A percentile compares a stretch with the other conserved stretches of the same genome.
These are phyloP conservation scores for Nicotiana obtusifolia DNA, from an alignment of 257 asterid species.

Conservation along the genomic window DNA sequence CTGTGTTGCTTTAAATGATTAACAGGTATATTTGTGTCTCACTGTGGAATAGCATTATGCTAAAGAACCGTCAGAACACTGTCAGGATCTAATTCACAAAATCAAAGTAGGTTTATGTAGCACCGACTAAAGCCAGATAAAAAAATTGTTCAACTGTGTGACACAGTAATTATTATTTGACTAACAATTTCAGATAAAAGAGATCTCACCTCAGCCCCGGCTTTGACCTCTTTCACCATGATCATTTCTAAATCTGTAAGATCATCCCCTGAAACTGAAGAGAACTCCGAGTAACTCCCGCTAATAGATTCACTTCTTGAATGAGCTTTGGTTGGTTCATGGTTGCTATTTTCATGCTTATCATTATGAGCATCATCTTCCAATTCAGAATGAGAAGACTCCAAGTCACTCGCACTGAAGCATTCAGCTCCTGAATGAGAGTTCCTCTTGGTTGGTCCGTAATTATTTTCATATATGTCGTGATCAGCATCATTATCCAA, in stretches of 20 bases:
- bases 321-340: slow-evolving; percentile 25
- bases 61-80: neutral
- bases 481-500: slow-evolving; percentile 38
- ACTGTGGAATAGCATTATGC: neutral
- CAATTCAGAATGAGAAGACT: slow-evolving; percentile 47
- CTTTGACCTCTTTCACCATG: slow-evolving; percentile 70
- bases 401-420: slow-evolving; percentile 32
- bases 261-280: slow-evolving; percentile 41
- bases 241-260: slow-evolving; percentile 66
- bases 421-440: slow-evolving; percentile 24
- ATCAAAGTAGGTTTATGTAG: neutral
- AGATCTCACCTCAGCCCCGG: slow-evolving; percentile 55
- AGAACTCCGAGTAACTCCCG: slow-evolving; percentile 40
- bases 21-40: neutral
- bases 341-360: slow-evolving; percentile 25
- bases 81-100: neutral
- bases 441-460: slow-evolving; percentile 22
- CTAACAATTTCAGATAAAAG: neutral
- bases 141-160: neutral
- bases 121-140: neutral
- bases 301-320: slow-evolving; percentile 24
- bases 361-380: slow-evolving; percentile 35
- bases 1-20: neutral
- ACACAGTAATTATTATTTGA: neutral
- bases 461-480: slow-evolving; percentile 23